These are phyloP conservation scores for Yamadazyma endophytica DNA, from an alignment of 805 yeast species.

Conservation along the genomic window DNA sequence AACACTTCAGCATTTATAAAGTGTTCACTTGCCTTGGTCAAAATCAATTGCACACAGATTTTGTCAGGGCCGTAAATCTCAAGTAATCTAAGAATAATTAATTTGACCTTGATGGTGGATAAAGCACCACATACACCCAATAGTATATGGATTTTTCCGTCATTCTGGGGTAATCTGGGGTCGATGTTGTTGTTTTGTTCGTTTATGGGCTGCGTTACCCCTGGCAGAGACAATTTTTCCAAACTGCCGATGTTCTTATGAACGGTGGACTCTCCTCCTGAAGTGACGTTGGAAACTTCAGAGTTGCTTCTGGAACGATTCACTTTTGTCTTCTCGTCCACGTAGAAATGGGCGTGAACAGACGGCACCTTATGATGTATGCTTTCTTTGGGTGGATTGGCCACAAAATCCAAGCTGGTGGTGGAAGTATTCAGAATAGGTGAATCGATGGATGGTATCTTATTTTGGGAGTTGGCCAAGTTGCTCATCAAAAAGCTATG, in stretches of 20 bases:
- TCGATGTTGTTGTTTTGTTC: slow-evolving; percentile 52
- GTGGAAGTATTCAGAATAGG: slow-evolving; percentile 15
- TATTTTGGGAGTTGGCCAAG: slow-evolving; percentile 55
- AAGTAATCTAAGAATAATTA: slow-evolving; percentile 47
- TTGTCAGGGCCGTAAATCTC: slow-evolving; percentile 50
- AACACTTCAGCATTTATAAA: slow-evolving; percentile 47
- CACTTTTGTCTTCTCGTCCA: slow-evolving; percentile 52
- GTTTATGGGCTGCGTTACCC: slow-evolving; percentile 8
- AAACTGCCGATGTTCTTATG: slow-evolving; percentile 7
- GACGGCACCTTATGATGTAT: slow-evolving; percentile 53
- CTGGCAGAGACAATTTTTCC: slow-evolving; percentile 9
- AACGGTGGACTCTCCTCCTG: neutral
- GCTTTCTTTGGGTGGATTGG: slow-evolving; percentile 26
- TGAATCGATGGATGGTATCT: slow-evolving; percentile 31
- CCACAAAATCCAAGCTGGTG: slow-evolving; percentile 21
- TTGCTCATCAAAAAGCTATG: slow-evolving; percentile 55
- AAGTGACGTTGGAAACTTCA: neutral
- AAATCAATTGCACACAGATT: slow-evolving; percentile 50
- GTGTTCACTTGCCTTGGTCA: slow-evolving; percentile 51
- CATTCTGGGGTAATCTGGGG: slow-evolving; percentile 45
- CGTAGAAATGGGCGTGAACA: slow-evolving; percentile 76
- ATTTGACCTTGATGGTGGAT: slow-evolving; percentile 47
- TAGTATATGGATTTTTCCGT: slow-evolving; percentile 52
- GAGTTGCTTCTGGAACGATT: slow-evolving; percentile 30
- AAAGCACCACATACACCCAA: slow-evolving; percentile 59